Evolutionary conservation across 805 yeast species (phyloP).

Genomic region (Sugiyamaella smithiae): DNA sequence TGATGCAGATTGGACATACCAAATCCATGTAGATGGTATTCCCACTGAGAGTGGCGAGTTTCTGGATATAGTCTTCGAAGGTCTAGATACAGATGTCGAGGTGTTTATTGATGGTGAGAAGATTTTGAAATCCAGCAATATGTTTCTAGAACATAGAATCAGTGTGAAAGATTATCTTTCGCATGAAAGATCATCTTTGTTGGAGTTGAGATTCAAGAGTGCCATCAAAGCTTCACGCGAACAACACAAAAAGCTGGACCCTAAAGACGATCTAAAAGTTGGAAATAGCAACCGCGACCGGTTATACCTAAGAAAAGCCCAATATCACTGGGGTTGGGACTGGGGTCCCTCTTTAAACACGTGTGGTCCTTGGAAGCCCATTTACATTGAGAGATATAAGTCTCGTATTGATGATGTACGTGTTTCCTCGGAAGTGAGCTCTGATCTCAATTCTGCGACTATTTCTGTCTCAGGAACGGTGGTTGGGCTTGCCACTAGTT

Average conservation of each 20-base stretch:
- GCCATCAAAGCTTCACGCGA: background rate
- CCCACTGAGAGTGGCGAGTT: background rate
- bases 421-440: background rate
- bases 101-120: constrained; percentile 37
- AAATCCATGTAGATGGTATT: constrained; percentile 7
- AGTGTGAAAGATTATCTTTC: constrained; percentile 24
- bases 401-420: constrained; percentile 23
- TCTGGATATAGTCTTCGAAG: constrained; percentile 37
- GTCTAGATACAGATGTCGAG: constrained; percentile 41
- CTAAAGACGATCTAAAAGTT: background rate
- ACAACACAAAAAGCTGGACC: background rate
- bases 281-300: background rate
- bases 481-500: background rate
- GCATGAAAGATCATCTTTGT: background rate
- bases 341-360: constrained; percentile 49
- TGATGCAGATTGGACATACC: constrained; percentile 47
- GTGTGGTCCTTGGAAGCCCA: constrained; percentile 45
- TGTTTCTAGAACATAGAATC: constrained; percentile 38
- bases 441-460: background rate
- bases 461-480: background rate
- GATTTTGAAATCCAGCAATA: constrained; percentile 40
- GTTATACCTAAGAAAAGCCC: constrained; percentile 43
- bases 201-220: constrained; percentile 4
- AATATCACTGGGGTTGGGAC: constrained; percentile 57
- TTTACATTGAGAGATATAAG: constrained; percentile 30